phyloP scores from a whole-genome alignment of 1,139 yeast genomes.

The Yamadazyma diddensiae region DNA sequence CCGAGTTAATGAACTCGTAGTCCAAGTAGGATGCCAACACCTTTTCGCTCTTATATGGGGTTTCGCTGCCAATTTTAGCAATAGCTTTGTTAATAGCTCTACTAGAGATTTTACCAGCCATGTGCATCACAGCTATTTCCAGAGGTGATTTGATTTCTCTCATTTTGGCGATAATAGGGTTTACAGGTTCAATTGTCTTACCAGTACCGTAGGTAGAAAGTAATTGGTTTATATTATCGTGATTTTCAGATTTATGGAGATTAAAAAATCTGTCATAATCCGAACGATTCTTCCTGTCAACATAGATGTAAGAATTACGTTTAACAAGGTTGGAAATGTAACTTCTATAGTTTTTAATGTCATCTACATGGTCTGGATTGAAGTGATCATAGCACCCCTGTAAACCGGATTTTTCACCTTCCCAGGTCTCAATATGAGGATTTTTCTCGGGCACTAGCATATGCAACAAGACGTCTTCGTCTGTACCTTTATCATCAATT shows the following conservation, averaged over 20 bases:
- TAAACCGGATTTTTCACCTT: constrained; percentile 86
- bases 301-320: constrained; percentile 47
- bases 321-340: constrained; percentile 47
- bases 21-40: constrained; percentile 80
- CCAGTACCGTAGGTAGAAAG: constrained; percentile 16
- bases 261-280: constrained; percentile 12
- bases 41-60: constrained; percentile 64
- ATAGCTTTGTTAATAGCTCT: constrained; percentile 82
- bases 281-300: constrained; percentile 33
- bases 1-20: constrained; percentile 77
- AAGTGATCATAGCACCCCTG: constrained; percentile 79
- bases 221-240: constrained; percentile 10
- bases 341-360: constrained; percentile 39
- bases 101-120: constrained; percentile 79
- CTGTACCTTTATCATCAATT: constrained; percentile 38
- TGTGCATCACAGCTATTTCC: constrained; percentile 76
- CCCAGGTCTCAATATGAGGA: constrained; percentile 82
- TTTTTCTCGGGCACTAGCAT: constrained; percentile 89
- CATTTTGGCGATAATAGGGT: constrained; percentile 49
- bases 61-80: constrained; percentile 46
- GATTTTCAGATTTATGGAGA: constrained; percentile 7
- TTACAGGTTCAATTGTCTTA: constrained; percentile 42
- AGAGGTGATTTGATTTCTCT: constrained; percentile 72
- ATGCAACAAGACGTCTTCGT: constrained; percentile 60
- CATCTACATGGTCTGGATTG: constrained; percentile 77